A percentile compares a stretch with the other conserved stretches of the same genome.
These are phyloP conservation scores for Leishmania guyanensis DNA, from an alignment of 208 protist genomes.

Conservation along the genomic window DNA sequence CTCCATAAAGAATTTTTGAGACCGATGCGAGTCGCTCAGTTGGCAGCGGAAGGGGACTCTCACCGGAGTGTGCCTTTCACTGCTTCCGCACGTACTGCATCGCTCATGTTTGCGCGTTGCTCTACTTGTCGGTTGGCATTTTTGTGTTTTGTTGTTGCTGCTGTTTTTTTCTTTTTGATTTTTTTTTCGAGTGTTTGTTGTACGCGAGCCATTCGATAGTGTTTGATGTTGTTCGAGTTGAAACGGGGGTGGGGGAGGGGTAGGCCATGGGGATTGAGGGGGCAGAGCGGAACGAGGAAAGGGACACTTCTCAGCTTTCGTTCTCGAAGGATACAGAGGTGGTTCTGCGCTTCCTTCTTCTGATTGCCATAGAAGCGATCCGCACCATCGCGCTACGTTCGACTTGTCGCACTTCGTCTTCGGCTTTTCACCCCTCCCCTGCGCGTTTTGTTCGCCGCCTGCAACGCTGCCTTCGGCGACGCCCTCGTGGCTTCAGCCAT, in stretches of 20 bases:
- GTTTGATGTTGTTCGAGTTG: not conserved
- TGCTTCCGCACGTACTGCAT: too few species aligned
- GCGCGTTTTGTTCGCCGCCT: not conserved
- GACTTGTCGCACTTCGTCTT: not conserved
- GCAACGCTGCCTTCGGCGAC: not conserved
- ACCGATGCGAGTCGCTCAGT: not conserved
- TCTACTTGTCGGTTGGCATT: not conserved
- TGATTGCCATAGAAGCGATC: not conserved
- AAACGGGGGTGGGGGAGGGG: not conserved
- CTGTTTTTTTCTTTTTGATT: slow-evolving; percentile 5
- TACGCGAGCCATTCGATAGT: not conserved
- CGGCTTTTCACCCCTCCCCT: not conserved
- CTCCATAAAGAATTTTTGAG: slow-evolving; percentile 80
- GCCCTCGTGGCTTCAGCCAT: not conserved
- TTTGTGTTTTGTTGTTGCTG: not conserved
- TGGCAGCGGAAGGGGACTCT: not conserved
- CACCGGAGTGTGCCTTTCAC: not conserved
- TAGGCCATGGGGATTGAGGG: not conserved
- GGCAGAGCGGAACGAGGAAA: not conserved
- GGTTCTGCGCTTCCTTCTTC: not conserved
- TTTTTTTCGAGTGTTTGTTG: not conserved
- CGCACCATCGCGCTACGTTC: not conserved
- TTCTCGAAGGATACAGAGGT: not conserved
- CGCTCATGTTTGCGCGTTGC: not conserved
- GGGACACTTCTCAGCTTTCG: not conserved